Evolutionary conservation across 1,284 basidiomycete genomes (phyloP), one percentile per base, ranked within the genome.

Genomic region (Moesziomyces parantarcticus): DNA sequence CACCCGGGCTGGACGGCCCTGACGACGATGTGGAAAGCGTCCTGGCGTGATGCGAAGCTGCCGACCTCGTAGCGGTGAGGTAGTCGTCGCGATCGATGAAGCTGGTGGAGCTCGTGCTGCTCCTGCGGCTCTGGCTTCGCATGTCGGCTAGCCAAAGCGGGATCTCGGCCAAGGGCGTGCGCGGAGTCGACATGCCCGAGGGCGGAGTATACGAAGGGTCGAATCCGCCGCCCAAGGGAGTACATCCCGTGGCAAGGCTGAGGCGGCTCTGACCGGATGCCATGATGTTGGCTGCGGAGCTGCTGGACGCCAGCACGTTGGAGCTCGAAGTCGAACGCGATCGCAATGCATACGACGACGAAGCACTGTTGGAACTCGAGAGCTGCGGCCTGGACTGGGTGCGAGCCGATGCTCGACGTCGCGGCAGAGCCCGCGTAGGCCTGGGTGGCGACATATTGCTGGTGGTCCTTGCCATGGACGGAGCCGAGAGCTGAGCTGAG

Each of bases 91-190:
- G 51, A 20, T 67, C 70, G 46, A 73, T 42, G 29, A 68, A 50
- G 34, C 47, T 64, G 47, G 60, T 23, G 10, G 64, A 68, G 51
- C 65, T 68, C 18, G 49, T 50, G 48, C 60, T 68, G 60, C 58
- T 61, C 36, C 70, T 40, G 21, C 61, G 70, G 40, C 70, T 73
- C 23, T 65, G 55, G 47, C 71, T 74, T 6, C 71, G 53, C 71
- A 74, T 74, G 21, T 74, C 71, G 5, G 71, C 66, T 4, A 74
- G 22, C 71, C 71, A 74, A 13, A 74, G 58, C 7, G 71, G 71
- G 32, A 74, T 74, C 49, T 74, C 71, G 6, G 71, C 71, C 23
- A 74, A 47, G 8, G 71, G 71, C 42, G 71, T 74, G 8, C 71
- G 22, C 2, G 71, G 62, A 22, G 62, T 74, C 34, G 66, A 69